Base-by-base conservation (phyloP, 2,329 filamentous ascomycete genomes). In the Neonectria coccinea region DNA sequence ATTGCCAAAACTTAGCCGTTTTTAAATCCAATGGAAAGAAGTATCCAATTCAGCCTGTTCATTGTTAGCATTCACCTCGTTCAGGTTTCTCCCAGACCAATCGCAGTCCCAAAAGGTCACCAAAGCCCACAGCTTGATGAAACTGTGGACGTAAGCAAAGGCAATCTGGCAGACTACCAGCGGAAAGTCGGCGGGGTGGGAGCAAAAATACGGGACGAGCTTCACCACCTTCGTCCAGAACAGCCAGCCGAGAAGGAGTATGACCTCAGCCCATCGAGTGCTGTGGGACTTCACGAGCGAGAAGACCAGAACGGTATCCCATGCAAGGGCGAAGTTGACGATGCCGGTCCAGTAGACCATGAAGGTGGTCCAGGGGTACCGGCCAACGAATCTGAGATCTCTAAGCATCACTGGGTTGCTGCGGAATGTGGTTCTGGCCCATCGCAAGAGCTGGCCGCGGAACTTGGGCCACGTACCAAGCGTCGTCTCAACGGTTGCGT, bases 351-450 rank as follows among this genome's bases (percentile, higher is more conserved):
- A 59, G 68, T 88, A 87, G 8, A 89, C 84, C n/a, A 84, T 82
- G 67, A 88, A 88, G 0, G 83, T 77, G 20, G 80, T 83, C 83
- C 85, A 90, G 0, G 67, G 51, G 9, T 75, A 74, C 0, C 65
- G 56, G 1, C 4, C 25, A 0, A 71, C 6, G 1, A 75, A 75
- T 1, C 3, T 1, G 0, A 82, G 82, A 66, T 87, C 81, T 1
- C 70, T 57, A 79, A 90, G 79, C 29, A 82, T 82, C 2, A 80
- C 82, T 1, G 79, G 71, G 71, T 89, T 89, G 59, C 82, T 85
- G 6, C 88, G 80, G 79, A 84, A 89, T 0, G 84, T 88, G 0
- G 86, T 88, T 2, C 88, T 80, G 0, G 81, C 81, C 88, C 86
- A 91, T 12, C 88, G 82, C 8, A 84, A 56, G 44, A 86, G 83